Evolutionary conservation across 176 grass and related monocot genomes (phyloP).

Genomic region (Olyra latifolia): DNA sequence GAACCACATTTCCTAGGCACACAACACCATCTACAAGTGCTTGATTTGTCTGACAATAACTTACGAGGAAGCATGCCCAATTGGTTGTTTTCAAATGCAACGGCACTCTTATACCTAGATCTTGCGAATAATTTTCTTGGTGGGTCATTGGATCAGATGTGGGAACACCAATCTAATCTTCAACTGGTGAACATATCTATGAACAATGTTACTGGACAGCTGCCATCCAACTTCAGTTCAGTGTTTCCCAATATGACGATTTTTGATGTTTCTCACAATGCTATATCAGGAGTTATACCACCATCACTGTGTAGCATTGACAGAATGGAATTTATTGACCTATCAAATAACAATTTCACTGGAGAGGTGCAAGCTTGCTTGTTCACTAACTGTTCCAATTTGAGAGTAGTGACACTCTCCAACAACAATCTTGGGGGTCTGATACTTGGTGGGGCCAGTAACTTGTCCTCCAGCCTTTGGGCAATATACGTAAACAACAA

Average conservation of each 20-base stretch:
- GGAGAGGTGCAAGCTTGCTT: slow-evolving; percentile 22
- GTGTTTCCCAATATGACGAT: neutral
- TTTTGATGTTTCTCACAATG: slow-evolving; percentile 26
- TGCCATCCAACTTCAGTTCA: slow-evolving; percentile 19
- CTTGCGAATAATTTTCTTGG: slow-evolving; percentile 28
- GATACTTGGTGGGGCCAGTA: neutral
- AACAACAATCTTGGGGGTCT: slow-evolving; percentile 8
- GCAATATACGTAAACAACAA: neutral
- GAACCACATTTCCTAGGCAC: slow-evolving; percentile 19
- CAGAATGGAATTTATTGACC: neutral
- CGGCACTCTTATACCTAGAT: neutral
- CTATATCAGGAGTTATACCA: slow-evolving; percentile 31
- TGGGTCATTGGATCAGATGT: neutral
- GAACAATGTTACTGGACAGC: slow-evolving; percentile 8
- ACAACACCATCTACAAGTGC: slow-evolving; percentile 5
- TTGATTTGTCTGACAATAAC: slow-evolving; percentile 37
- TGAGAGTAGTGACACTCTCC: neutral
- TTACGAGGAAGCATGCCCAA: slow-evolving; percentile 21
- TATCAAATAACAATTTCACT: slow-evolving; percentile 33
- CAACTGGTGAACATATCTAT: slow-evolving; percentile 1
- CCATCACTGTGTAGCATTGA: neutral
- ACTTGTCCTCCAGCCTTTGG: too few relatives aligned
- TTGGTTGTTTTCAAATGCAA: slow-evolving; percentile 35
- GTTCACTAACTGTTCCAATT: neutral
- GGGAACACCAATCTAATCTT: neutral